These are phyloP conservation scores for Umbelopsis vinacea DNA, from an alignment of 192 early-diverging fungal species.

Conservation along the genomic window DNA sequence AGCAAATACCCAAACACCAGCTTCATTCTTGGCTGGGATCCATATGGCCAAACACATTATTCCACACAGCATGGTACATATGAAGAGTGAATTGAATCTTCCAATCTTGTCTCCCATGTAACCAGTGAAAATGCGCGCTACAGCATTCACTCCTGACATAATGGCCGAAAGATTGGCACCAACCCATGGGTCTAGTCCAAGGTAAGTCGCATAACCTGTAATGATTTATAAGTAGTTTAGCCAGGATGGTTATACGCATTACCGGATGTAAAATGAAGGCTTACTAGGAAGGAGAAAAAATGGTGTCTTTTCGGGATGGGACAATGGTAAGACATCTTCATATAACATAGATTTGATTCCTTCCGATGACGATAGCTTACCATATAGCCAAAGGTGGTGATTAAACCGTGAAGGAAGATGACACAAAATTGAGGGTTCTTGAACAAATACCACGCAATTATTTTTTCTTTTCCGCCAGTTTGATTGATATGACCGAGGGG, in stretches of 20 bases:
- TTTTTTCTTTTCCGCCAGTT: constrained; percentile 29
- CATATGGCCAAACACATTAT: constrained; percentile 51
- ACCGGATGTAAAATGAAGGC: neutral
- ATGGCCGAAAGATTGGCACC: constrained; percentile 47
- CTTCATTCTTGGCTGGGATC: constrained; percentile 42
- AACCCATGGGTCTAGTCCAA: constrained; percentile 33
- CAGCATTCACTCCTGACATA: constrained; percentile 53
- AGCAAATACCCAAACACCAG: constrained; percentile 44
- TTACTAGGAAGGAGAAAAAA: constrained; percentile 41
- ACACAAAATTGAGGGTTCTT: constrained; percentile 40
- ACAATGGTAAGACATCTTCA: neutral
- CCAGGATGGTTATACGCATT: too few species aligned
- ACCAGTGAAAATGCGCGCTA: constrained; percentile 46
- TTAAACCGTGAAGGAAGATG: constrained; percentile 39
- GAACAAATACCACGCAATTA: constrained; percentile 47
- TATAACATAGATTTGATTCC: neutral
- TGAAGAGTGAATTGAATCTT: constrained; percentile 43
- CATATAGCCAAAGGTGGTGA: constrained; percentile 52
- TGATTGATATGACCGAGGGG: constrained; percentile 30
- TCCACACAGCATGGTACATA: constrained; percentile 48
- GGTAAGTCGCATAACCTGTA: constrained; percentile 24
- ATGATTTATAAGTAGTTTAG: neutral
- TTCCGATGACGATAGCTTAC: constrained; percentile 14
- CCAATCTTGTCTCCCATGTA: constrained; percentile 51
- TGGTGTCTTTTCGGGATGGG: constrained; percentile 35